These are phyloP conservation scores for Gentiana straminea DNA, from an alignment of 257 asterid genomes.

Conservation along the genomic window DNA sequence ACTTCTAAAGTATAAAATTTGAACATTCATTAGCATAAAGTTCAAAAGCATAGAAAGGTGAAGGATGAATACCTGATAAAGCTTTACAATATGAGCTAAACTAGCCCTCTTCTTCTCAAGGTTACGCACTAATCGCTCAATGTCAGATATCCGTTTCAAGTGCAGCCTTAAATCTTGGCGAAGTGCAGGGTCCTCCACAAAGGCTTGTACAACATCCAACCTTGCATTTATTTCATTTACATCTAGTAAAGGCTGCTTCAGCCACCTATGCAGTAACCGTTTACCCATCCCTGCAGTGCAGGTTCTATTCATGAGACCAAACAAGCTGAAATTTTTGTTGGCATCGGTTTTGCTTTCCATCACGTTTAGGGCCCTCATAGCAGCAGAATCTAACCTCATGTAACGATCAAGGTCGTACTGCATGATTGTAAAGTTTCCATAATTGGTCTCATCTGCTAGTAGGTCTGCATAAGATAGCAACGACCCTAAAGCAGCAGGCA, in stretches of 20 bases:
- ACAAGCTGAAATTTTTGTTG: slow-evolving; percentile 85
- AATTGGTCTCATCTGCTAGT: slow-evolving; percentile 91
- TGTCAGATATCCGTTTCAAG: slow-evolving; percentile 83
- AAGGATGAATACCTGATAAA: slow-evolving; percentile 66
- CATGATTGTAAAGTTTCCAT: slow-evolving; percentile 55
- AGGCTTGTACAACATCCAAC: slow-evolving; percentile 86
- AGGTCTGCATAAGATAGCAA: slow-evolving; percentile 67
- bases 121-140: slow-evolving; percentile 63
- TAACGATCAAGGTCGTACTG: slow-evolving; percentile 66
- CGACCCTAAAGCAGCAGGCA: slow-evolving; percentile 72
- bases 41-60: slow-evolving; percentile 1
- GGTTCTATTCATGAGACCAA: slow-evolving; percentile 90
- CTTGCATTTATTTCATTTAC: slow-evolving; percentile 66
- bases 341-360: slow-evolving; percentile 98
- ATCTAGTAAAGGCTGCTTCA: slow-evolving; percentile 84
- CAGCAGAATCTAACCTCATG: slow-evolving; percentile 99
- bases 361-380: slow-evolving; percentile 94
- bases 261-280: slow-evolving; percentile 85
- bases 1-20: neutral
- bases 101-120: slow-evolving; percentile 75
- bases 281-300: slow-evolving; percentile 99
- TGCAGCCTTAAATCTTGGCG: slow-evolving; percentile 92
- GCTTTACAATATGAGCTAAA: slow-evolving; percentile 80
- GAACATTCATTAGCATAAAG: slow-evolving; percentile 3
- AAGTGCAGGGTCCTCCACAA: slow-evolving; percentile 73